phyloP scores from a whole-genome alignment of 768 basidiomycete species.

The Suillus clintonianus region DNA sequence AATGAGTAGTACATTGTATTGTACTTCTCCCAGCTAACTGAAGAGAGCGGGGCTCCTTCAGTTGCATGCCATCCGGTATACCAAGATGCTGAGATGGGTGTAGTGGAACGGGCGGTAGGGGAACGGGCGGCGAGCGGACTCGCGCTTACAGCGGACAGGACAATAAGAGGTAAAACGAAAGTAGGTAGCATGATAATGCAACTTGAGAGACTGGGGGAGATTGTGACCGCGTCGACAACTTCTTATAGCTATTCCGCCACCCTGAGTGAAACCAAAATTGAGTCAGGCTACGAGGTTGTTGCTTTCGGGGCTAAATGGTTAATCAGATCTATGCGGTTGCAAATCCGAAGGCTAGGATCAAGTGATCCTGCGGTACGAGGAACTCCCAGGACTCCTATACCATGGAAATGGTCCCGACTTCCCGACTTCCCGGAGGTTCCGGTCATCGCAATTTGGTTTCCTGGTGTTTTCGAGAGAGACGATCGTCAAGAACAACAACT shows the following conservation, averaged over 20 bases:
- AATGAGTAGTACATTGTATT: constrained; percentile 71
- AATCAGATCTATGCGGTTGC: background rate
- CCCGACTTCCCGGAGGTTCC: background rate
- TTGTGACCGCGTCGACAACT: background rate
- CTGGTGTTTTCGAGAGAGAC: background rate
- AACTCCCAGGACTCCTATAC: constrained; percentile 2
- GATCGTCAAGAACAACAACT: background rate
- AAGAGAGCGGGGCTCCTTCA: constrained; percentile 49
- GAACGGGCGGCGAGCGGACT: background rate
- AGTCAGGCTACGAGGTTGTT: background rate
- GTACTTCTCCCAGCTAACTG: constrained; percentile 74
- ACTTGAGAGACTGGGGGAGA: background rate
- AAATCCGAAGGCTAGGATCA: background rate
- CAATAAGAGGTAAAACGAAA: constrained; percentile 1
- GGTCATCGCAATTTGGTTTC: background rate
- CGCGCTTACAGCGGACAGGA: constrained; percentile 1
- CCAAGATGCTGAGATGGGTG: constrained; percentile 54
- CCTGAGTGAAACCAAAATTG: background rate
- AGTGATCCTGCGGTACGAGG: background rate
- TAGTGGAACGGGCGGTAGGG: background rate
- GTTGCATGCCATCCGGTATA: constrained; percentile 65
- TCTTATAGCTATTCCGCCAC: background rate
- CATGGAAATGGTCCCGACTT: constrained; percentile 7
- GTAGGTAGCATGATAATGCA: background rate
- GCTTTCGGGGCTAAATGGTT: background rate